Evolutionary conservation across 305 asterid genomes (phyloP), one percentile per base, ranked within the genome.

Genomic region (Solanum hybrid): DNA sequence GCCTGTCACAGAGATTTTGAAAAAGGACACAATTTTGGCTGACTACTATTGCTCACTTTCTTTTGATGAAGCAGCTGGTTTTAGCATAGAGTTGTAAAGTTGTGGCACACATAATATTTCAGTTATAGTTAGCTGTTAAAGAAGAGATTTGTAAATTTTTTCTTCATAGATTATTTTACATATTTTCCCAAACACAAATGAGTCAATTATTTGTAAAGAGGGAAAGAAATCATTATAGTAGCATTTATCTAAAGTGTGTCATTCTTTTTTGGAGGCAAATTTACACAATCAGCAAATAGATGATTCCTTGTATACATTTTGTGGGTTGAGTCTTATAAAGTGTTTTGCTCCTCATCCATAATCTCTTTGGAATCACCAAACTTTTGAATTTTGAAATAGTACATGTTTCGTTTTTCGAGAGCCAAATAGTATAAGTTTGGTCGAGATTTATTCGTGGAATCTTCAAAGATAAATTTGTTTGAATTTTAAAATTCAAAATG

Each of bases 171-270:
- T 26, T 17, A 22, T 11, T 82, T 56, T 31, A 56, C 76, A 51
- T 84, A 51, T 84, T 56, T 91, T 60, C 86, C 37, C 88, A 14
- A 22, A 56, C 45, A 85, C 32, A 60, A 31, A 85, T 82, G 87
- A 82, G 72, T 79, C 24, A 32, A 89, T 56, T 86, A 72, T 66
- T 90, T 88, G 88, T 85, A 86, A 86, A 90, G 76, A 75, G 71
- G 87, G 90, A 89, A 84, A 69, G 89, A 89, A 84, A 69, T 60
- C 56, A 84, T 34, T 90, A 91, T 89, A 89, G 88, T 88, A 86
- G 88, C 88, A 88, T 86, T 88, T 75, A 90, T 40, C 86, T 91
- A 69, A 56, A 75, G 66, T 56, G 35, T 84, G 69, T 71, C 82
- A 66, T 91, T 85, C 87, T 90, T 89, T 86, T 88, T 19, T 77